A percentile compares a stretch with the other conserved stretches of the same genome.
Conservation (phyloP, 2,329 filamentous ascomycete genomes). For the Lecanicillium sp. region DNA sequence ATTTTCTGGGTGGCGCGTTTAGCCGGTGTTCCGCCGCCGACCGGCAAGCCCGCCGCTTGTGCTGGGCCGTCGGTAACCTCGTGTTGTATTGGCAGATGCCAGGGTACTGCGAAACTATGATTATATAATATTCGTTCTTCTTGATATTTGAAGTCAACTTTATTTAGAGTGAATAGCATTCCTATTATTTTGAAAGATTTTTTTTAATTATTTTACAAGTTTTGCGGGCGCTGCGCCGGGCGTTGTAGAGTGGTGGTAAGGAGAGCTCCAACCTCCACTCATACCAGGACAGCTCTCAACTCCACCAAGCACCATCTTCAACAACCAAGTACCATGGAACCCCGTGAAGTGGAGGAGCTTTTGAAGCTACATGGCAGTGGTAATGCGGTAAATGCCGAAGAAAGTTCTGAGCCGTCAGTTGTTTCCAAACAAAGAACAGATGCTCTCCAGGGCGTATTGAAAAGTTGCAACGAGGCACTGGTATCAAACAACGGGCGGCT, state of each 20-base stretch:
- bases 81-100: too few species aligned
- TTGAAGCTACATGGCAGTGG: conserved; percentile 24
- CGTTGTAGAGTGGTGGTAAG: too few species aligned
- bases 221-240: too few species aligned
- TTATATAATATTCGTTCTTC: too few species aligned
- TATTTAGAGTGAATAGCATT: too few species aligned
- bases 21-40: conserved; percentile 1
- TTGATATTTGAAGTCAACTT: too few species aligned
- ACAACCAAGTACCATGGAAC: conserved; percentile 18
- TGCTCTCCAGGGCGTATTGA: conserved; percentile 29
- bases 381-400: conserved; percentile 18
- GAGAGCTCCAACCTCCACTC: too few species aligned
- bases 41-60: not conserved
- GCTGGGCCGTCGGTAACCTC: not conserved
- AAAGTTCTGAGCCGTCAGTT: conserved; percentile 15
- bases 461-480: conserved; percentile 30
- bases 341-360: conserved; percentile 28
- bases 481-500: conserved; percentile 31
- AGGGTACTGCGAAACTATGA: too few species aligned
- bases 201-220: too few species aligned
- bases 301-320: not conserved
- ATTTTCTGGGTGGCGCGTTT: not conserved
- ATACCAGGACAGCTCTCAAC: too few species aligned
- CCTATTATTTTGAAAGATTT: too few species aligned
- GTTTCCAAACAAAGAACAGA: conserved; percentile 17